Conservation (phyloP, 257 asterid species). For the Gardenia jasminoides region DNA sequence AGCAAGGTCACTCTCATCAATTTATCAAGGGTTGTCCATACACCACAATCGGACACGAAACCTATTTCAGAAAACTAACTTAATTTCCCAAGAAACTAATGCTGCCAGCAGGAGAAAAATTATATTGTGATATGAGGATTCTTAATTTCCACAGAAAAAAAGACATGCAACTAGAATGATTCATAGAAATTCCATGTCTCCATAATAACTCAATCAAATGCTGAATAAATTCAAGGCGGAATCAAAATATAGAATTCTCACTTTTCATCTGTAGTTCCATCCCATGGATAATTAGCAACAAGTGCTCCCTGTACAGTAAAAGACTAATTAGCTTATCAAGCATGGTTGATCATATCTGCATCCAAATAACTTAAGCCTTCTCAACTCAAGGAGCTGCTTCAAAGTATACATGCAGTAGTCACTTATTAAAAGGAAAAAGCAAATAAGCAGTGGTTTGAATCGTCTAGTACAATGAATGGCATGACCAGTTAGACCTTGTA, state of each 20-base stretch:
- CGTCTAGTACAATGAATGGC: no score
- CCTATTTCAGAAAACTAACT: neutral
- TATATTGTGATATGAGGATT: neutral
- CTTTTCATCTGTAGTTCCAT: constrained; percentile 78
- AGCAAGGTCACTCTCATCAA: neutral
- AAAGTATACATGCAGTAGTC: neutral
- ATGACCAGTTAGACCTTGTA: no score
- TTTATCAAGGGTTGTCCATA: no score
- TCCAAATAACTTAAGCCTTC: neutral
- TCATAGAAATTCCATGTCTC: neutral
- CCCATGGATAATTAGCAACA: constrained; percentile 99
- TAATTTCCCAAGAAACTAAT: neutral
- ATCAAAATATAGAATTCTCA: constrained; percentile 29
- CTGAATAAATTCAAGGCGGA: constrained; percentile 1
- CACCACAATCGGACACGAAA: neutral
- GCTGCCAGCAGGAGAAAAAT: neutral
- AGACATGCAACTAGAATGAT: neutral
- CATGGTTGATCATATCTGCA: neutral
- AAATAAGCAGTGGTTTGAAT: no score
- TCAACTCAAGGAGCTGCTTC: neutral
- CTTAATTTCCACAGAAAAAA: neutral
- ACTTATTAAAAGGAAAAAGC: no score
- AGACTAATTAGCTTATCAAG: constrained; percentile 1
- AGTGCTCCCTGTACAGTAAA: constrained; percentile 71
- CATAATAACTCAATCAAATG: neutral